Base-by-base conservation (phyloP, 2,329 filamentous ascomycete genomes). In the Alternaria arborescens region DNA sequence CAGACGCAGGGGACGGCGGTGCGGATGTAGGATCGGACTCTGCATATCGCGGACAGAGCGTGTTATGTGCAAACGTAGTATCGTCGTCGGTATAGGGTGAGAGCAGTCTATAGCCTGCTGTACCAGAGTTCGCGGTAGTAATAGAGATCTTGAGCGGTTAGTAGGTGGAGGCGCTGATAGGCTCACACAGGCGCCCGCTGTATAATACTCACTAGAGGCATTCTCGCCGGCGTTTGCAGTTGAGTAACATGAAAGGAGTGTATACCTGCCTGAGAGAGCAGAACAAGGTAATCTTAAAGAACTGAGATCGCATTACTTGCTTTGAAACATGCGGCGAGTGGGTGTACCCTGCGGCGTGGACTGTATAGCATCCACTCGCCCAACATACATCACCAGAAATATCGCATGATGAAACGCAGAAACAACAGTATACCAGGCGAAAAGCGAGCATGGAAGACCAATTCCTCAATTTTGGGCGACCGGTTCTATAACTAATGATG, bases 401-500 rank as follows among this genome's bases (percentile, higher is more conserved):
- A 64, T 62, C 51, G 60, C 57, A 66, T 44, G 54, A 62, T 76
- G 74, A 77, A 77, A 77, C 74, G 64, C 40, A 38, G 50, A 52
- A 61, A 56, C 42, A 62, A 46, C 43, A 60, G 48, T 26, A 51
- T 48, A n/a, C 52, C 52, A 53, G 47, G 50, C 61, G 43, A 26
- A 57, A 41, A 47, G 59, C 48, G 60, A 55, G 55, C 59, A 62
- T 63, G 61, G 63, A 68, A 71, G 61, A 71, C 64, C 62, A 65
- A 65, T 61, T 66, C 54, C 54, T 64, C 67, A 50, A 63, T 65
- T 70, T 67, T 71, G 70, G 71, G 61, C 57, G 64, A 67, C 65
- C 67, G 63, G 70, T 71, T 75, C 68, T 74, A 65, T 72, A 75
- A 68, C 61, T 76, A 73, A 71, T 72, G 71, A 75, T 73, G 71